Base-by-base conservation (phyloP, 352 stramenopile species). In the Globisporangium cystogenes region DNA sequence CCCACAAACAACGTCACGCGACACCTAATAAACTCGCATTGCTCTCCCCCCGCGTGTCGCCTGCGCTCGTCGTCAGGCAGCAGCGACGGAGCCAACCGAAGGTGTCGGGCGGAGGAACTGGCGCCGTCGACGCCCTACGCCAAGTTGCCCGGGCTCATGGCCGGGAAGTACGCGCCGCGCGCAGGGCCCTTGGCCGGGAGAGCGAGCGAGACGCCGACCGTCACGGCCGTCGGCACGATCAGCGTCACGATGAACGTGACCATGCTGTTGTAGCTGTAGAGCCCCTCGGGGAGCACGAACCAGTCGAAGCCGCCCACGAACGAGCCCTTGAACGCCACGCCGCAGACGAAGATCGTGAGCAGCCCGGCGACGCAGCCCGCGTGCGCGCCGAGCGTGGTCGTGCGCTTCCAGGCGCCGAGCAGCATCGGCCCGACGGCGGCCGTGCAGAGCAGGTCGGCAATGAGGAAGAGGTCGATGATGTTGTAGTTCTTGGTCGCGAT, bases 211-310 rank as follows among this genome's bases (percentile, higher is more conserved):
- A 88, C 68, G 20, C 26, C 62, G 23, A 90, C 50, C 3, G 82
- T 90, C 43, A 73, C 68, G 21, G 71, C 46, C 0, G 70, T 68
- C 23, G 82, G 82, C n/a, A 92, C 57, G 44, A 90, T 57, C 10
- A 90, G 64, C 18, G 74, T 72, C 26, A 86, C 55, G 54, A 92
- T 77, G 68, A 92, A 92, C 10, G 80, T 89, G 57, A 90, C 69
- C 78, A 92, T 90, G 50, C 74, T 89, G 69, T 76, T 82, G 45
- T 62, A 62, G 52, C 74, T 84, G 65, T 90, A 92, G 21, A 90
- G 72, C 18, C 78, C 78, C 45, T 92, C 81, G 0, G 78, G 78
- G 41, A 92, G 55, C 16, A 70, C 70, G 45, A 92, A 92, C 78
- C 76, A 87, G 56, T 87, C 72, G 51, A 92, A 88, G 27, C 74